phyloP scores from a whole-genome alignment of 495 filamentous ascomycete genomes.

The Neurospora intermedia region DNA sequence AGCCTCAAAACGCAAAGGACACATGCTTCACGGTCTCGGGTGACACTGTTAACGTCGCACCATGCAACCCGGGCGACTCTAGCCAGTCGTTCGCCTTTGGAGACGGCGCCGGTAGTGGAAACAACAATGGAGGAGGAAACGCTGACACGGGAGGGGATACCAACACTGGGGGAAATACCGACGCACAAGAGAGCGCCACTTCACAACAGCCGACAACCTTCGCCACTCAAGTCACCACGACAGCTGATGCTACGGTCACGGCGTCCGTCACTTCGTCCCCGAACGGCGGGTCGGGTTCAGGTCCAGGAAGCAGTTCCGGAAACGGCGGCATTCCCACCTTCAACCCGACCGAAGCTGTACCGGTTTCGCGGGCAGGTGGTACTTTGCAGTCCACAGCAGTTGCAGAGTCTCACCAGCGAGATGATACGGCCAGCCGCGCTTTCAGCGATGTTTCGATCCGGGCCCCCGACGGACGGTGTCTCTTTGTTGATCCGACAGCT shows the following conservation, averaged over 20 bases:
- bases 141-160: constrained; percentile 16
- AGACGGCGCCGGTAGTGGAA: constrained; percentile 3
- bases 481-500: constrained; percentile 42
- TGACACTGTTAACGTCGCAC: constrained; percentile 33
- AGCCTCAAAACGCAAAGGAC: constrained; percentile 30
- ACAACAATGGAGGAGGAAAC: constrained; percentile 7
- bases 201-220: constrained; percentile 4
- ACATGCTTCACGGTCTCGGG: constrained; percentile 37
- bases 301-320: constrained; percentile 1
- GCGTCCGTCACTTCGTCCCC: background rate
- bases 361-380: constrained; percentile 41
- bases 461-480: constrained; percentile 37
- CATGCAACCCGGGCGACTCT: constrained; percentile 30
- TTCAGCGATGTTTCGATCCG: constrained; percentile 37
- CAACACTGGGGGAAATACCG: background rate
- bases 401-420: constrained; percentile 34
- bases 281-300: background rate
- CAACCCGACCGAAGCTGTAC: constrained; percentile 38
- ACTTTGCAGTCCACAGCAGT: constrained; percentile 37
- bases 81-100: constrained; percentile 39
- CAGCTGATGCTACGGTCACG: background rate
- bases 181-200: background rate
- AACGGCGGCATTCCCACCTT: constrained; percentile 14
- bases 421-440: constrained; percentile 36
- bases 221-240: background rate